phyloP scores from a whole-genome alignment of 768 basidiomycete genomes.

The Tephrocybe rancida region DNA sequence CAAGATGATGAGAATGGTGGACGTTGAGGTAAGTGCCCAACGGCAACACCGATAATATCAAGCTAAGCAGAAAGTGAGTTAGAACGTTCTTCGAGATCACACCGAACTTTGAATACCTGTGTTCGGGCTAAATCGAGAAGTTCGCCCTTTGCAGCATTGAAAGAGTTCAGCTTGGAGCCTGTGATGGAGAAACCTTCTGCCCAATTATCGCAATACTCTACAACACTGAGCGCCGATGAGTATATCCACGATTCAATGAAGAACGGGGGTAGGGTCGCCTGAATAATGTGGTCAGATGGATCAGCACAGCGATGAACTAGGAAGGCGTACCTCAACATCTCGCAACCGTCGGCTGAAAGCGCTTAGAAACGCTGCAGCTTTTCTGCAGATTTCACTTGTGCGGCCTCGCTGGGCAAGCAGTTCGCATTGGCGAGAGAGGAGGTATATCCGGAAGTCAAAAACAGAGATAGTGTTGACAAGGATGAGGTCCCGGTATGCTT shows the following conservation, averaged over 20 bases:
- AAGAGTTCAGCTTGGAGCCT: constrained; percentile 45
- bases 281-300: background rate
- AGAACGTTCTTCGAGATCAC: background rate
- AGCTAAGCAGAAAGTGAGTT: constrained; percentile 51
- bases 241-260: constrained; percentile 96
- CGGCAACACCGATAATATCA: constrained; percentile 78
- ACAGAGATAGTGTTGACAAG: constrained; percentile 88
- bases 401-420: constrained; percentile 72
- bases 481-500: constrained; percentile 88
- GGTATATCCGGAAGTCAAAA: constrained; percentile 91
- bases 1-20: constrained; percentile 26
- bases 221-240: constrained; percentile 82
- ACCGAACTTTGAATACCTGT: constrained; percentile 58
- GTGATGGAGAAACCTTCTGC: constrained; percentile 50
- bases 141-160: constrained; percentile 85
- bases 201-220: constrained; percentile 82
- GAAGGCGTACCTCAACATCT: constrained; percentile 72
- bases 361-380: constrained; percentile 74
- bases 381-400: constrained; percentile 69
- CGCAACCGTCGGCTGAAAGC: constrained; percentile 76
- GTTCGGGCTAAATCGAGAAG: constrained; percentile 84
- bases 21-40: constrained; percentile 72
- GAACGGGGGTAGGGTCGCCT: constrained; percentile 52
- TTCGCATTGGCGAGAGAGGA: constrained; percentile 83
- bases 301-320: constrained; percentile 4